A percentile compares a stretch with the other conserved stretches of the same genome.
phyloP scores from a whole-genome alignment of 768 basidiomycete species.

The Floccularia luteovirens region DNA sequence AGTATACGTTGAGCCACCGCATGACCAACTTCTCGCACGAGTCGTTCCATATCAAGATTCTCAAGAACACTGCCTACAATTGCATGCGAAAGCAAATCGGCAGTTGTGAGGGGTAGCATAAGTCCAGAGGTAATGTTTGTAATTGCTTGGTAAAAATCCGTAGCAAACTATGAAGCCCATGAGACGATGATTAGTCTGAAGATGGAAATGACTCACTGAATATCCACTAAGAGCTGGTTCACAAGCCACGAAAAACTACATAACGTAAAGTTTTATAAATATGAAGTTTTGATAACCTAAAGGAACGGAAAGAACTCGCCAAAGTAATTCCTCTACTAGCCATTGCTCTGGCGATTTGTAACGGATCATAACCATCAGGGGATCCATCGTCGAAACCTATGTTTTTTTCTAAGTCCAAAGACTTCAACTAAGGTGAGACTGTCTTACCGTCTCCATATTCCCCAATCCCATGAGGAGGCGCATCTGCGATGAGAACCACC shows the following conservation, averaged over 20 bases:
- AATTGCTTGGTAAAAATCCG: constrained; percentile 92
- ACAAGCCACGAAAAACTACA: constrained; percentile 97
- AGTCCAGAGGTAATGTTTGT: constrained; percentile 90
- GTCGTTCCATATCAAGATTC: constrained; percentile 96
- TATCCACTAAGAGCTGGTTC: constrained; percentile 94
- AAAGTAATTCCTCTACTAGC: constrained; percentile 86
- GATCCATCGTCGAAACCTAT: constrained; percentile 90
- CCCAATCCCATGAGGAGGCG: constrained; percentile 95
- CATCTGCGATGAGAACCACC: constrained; percentile 95
- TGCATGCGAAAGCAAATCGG: constrained; percentile 89
- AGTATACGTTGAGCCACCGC: constrained; percentile 91
- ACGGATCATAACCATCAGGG: constrained; percentile 88
- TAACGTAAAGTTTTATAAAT: constrained; percentile 5
- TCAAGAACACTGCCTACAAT: constrained; percentile 96
- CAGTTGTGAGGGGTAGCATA: constrained; percentile 94
- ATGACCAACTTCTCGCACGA: constrained; percentile 90
- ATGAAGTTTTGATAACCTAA: constrained; percentile 2
- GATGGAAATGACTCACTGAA: constrained; percentile 43
- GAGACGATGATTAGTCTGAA: not conserved
- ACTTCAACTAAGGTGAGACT: constrained; percentile 7
- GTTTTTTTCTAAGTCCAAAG: constrained; percentile 7
- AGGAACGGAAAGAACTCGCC: constrained; percentile 48
- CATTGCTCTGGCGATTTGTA: constrained; percentile 84
- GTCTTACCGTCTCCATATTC: constrained; percentile 89
- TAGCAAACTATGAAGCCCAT: constrained; percentile 55